Evolutionary conservation across 345 rosid genomes (phyloP), one percentile per base, ranked within the genome.

Genomic region (Lumnitzera littorea): DNA sequence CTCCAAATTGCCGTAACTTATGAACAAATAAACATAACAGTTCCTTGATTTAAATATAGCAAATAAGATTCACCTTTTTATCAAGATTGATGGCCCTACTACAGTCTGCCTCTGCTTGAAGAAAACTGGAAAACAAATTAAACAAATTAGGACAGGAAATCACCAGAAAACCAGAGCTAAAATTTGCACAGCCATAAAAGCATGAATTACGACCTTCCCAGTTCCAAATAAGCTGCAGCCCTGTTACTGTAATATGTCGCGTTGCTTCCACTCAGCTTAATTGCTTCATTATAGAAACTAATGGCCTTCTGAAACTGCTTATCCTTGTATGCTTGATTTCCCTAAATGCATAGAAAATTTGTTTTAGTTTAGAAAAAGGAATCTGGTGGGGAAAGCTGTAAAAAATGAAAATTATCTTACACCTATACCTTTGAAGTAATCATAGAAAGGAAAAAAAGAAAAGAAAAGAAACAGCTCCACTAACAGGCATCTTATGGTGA

Each of bases 211-310:
- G 74, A 95, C 99, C 96, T 85, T 57, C 85, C 73, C 11, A 79
- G 29, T 71, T 77, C 97, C 61, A 95, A 96, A 78, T 86, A 85
- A 41, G 97, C 97, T 59, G 99, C 99, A 65, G 97, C 95, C 80
- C 99, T 83, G 79, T 95, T 95, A 65, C 85, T 83, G 71, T 86
- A 95, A 66, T 88, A 95, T 7, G 95, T 95, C 56, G 99, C 97
- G 72, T 82, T 95, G 55, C 70, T 84, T 47, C 74, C 85, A 53
- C 63, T 83, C 47, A 91, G 84, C 73, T 76, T 95, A 72, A 95
- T 85, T 71, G 99, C 99, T 65, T 95, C 96, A 0, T 89, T 80
- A 71, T 95, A 95, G 55, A 75, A 81, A 62, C 83, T 71, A 53
- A 85, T 77, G 47, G 99, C 97, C 75, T 84, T 95, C 78, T 57